Percentiles rank a stretch among this genome's conserved stretches.
phyloP scores from a whole-genome alignment of 306 rosid genomes.

The Castanea crenata region DNA sequence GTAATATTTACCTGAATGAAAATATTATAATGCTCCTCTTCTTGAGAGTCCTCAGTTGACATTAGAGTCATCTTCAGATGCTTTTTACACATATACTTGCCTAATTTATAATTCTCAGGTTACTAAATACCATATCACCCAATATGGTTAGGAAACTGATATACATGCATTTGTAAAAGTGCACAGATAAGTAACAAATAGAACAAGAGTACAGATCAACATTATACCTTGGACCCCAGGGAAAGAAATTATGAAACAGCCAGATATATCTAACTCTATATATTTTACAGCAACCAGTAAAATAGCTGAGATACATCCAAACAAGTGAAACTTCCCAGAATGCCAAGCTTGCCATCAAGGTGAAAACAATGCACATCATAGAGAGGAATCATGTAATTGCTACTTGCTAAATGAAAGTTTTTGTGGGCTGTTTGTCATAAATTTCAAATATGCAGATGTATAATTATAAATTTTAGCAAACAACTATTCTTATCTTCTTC shows the following conservation, averaged over 20 bases:
- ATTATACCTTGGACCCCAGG: slow-evolving; percentile 67
- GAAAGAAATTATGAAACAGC: slow-evolving; percentile 50
- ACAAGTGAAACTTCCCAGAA: slow-evolving; percentile 92
- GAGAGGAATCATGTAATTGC: background rate
- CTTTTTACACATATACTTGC: slow-evolving; percentile 75
- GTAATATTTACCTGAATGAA: slow-evolving; percentile 69
- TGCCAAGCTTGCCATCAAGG: slow-evolving; percentile 70
- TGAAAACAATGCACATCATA: slow-evolving; percentile 22
- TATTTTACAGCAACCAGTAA: slow-evolving; percentile 50
- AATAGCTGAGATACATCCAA: slow-evolving; percentile 77
- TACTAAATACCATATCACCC: background rate
- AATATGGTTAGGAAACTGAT: slow-evolving; percentile 6
- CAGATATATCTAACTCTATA: slow-evolving; percentile 43
- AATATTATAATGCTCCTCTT: slow-evolving; percentile 61
- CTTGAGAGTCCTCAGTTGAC: slow-evolving; percentile 78
- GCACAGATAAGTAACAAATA: background rate
- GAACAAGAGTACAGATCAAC: background rate
- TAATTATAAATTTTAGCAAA: background rate
- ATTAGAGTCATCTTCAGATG: slow-evolving; percentile 83
- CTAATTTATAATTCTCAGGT: slow-evolving; percentile 26
- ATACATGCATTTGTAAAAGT: background rate
- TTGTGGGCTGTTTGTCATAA: background rate
- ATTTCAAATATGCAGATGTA: background rate
- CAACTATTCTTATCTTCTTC: background rate
- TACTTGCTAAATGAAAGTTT: background rate